Base-by-base conservation (phyloP, 441 rosid species). In the Macaranga tanarius region DNA sequence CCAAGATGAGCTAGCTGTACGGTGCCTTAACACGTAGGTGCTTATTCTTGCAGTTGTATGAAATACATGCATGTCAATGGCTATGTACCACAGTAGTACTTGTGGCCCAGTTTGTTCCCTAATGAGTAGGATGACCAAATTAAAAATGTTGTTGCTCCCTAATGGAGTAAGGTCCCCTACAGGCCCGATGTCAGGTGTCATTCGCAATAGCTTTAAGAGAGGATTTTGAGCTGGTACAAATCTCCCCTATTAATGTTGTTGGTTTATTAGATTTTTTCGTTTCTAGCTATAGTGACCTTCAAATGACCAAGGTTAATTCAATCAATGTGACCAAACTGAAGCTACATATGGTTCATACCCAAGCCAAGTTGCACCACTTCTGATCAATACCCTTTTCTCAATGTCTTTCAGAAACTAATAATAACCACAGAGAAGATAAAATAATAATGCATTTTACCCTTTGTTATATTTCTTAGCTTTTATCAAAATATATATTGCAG, bases 281-380 rank as follows among this genome's bases (percentile, higher is more conserved):
- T 23, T 31, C 7, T 34, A 28, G 44, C 12, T 31, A 15, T 11
- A 7, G 44, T 28, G 64, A 62, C 66, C 65, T 26, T 31, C 34
- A 31, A 31, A 34, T 23, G 20, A 10, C 26, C 25, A 62, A 4
- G 1, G 38, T 4, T 34, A 4, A 34, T 34, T 34, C 38, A 34
- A 34, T 34, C 6, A 34, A 34, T 34, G 7, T 34, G 6, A 34
- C 38, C 38, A 5, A 34, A 34, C 38, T 34, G 38, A 34, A 4
- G 38, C 38, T 4, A 34, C 38, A 34, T 20, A 22, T 64, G 68
- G 68, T 45, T 64, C 31, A 44, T 64, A 64, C 68, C 47, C n/a
- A 13, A 45, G 31, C 68, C 54, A 64, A 42, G 52, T 44, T 44
- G 66, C 48, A 1, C 20, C 66, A 34, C 38, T 34, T 40, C 25